Evolutionary conservation across 495 filamentous ascomycete genomes (phyloP).

Genomic region (Talaromyces nanjingensis): DNA sequence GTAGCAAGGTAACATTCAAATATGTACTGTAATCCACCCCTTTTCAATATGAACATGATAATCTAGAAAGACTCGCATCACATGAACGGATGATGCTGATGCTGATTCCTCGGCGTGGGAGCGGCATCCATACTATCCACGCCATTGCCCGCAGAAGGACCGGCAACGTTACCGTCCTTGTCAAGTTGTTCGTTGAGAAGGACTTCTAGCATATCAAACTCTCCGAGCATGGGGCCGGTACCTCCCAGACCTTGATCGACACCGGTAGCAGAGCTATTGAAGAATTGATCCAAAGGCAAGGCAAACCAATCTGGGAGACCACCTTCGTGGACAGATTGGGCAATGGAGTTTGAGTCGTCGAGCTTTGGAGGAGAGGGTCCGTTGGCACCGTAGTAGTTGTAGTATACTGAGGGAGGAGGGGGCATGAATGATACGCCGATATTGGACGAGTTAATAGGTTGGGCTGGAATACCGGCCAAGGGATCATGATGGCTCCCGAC

Average conservation of each 20-base stretch:
- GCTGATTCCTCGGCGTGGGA: background rate
- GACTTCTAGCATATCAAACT: conserved; percentile 43
- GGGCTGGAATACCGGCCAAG: conserved; percentile 37
- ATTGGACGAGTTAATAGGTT: conserved; percentile 43
- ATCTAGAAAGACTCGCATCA: background rate
- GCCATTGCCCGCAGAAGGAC: background rate
- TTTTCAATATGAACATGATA: background rate
- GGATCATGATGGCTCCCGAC: conserved; percentile 34
- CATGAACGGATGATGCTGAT: background rate
- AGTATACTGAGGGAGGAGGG: conserved; percentile 39
- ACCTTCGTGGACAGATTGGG: conserved; percentile 12
- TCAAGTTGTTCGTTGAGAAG: conserved; percentile 41
- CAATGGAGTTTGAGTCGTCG: conserved; percentile 20
- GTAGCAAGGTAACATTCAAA: background rate
- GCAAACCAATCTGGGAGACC: conserved; percentile 40
- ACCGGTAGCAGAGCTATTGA: conserved; percentile 39
- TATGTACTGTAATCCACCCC: background rate
- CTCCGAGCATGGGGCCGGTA: conserved; percentile 41
- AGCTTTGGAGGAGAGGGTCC: conserved; percentile 22
- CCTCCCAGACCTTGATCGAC: conserved; percentile 44
- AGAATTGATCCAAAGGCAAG: conserved; percentile 44
- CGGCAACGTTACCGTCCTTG: conserved; percentile 18
- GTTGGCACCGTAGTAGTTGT: conserved; percentile 41
- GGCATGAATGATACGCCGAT: conserved; percentile 45
- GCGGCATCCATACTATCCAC: background rate